A percentile compares a stretch with the other conserved stretches of the same genome.
Conservation (phyloP, 116 monocot species). For the Posidonia oceanica region DNA sequence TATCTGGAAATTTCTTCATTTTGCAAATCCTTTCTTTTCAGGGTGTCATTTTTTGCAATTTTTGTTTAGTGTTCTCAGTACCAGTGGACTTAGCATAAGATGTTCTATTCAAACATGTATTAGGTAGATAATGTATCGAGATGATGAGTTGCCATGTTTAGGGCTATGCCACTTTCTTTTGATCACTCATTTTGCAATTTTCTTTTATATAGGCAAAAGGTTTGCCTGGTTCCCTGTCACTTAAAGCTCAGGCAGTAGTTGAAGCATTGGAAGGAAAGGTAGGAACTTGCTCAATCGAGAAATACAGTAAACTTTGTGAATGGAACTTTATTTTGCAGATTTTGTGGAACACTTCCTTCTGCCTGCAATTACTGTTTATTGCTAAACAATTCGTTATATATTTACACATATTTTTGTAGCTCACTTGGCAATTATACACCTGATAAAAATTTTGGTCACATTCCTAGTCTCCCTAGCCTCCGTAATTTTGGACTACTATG, state of each 20-base stretch:
- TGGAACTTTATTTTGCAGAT: neutral
- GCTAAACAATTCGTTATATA: too few species aligned
- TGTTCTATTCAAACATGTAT: too few species aligned
- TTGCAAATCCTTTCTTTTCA: too few species aligned
- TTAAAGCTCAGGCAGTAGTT: slow-evolving; percentile 58
- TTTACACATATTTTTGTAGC: too few species aligned
- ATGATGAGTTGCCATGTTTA: neutral
- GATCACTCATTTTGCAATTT: neutral
- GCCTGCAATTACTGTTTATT: neutral
- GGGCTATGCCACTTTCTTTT: neutral
- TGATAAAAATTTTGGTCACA: too few species aligned
- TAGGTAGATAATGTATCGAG: neutral
- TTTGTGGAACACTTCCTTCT: neutral
- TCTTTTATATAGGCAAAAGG: slow-evolving; percentile 47
- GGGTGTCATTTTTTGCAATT: too few species aligned
- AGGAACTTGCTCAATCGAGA: slow-evolving; percentile 1
- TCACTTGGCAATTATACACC: too few species aligned
- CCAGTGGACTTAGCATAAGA: too few species aligned
- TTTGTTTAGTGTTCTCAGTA: too few species aligned
- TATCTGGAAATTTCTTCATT: too few species aligned
- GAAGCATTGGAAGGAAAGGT: slow-evolving; percentile 94
- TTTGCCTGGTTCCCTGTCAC: slow-evolving; percentile 45
- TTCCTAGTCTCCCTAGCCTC: too few species aligned
- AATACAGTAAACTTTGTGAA: too few species aligned
- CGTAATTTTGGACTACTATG: neutral